Evolutionary conservation across 2,329 filamentous ascomycete species (phyloP), one percentile per base, ranked within the genome.

Genomic region (Cercospora zeae-maydis): DNA sequence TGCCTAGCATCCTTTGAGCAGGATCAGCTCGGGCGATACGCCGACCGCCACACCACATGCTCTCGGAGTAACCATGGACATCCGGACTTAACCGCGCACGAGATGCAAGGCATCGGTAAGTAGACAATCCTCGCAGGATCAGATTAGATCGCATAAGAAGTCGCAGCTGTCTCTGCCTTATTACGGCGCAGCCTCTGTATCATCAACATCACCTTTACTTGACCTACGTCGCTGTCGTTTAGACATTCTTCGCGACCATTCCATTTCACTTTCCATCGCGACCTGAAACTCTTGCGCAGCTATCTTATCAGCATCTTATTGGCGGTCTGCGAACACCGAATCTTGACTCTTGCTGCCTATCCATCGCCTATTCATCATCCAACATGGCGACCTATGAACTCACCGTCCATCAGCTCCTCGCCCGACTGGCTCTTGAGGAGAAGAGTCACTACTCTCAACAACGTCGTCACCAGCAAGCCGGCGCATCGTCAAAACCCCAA

Each of bases 371-470:
- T 6, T 6, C 39, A 11, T 5, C 39, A 6, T 42, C 19, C 21
- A 45, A 45, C 36, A 69, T 69, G 67, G 62, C 67, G 4, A 67
- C 65, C 58, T 69, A 69, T 59, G 60, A 67, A 30, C 63, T 69
- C 51, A 67, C 65, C 21, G 59, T 67, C 39, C 65, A 69, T 55
- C 60, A 67, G 53, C 65, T 69, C 53, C 59, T 69, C 30, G 52
- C 59, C 13, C 63, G 67, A 24, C 60, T 69, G 24, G 60, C 67
- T 3, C 37, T 63, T 53, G 65, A 69, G 19, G 63, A 69, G 31
- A 21, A 34, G 19, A 52, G 33, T 30, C 21, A 56, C 19, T 21
- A 27, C 1, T 1, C 47, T 1, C 24, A 7, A 3, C 47, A 16
- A 51, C 19, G 16, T 24, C 39, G 7, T 24, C 10, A 21, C 4